Evolutionary conservation across 495 filamentous ascomycete genomes (phyloP).

Genomic region (Penicillium atrosanguineum): DNA sequence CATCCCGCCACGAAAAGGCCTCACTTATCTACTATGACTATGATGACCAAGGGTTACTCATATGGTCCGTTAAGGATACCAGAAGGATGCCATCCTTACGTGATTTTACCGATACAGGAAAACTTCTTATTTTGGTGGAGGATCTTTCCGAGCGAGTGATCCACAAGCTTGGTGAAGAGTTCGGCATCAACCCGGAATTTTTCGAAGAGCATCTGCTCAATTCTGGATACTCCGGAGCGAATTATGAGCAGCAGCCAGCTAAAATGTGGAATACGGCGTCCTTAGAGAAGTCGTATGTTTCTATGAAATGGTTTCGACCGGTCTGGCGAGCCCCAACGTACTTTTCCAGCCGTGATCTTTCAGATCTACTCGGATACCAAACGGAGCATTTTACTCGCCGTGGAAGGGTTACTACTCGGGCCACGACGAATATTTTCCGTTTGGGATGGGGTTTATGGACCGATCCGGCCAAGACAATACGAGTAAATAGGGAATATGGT

Average conservation of each 20-base stretch:
- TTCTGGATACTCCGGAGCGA: slow-evolving; percentile 6
- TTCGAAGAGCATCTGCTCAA: slow-evolving; percentile 18
- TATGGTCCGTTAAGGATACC: background rate
- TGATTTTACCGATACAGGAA: background rate
- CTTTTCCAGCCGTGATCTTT: slow-evolving; percentile 4
- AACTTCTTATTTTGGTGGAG: slow-evolving; percentile 12
- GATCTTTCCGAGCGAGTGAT: slow-evolving; percentile 12
- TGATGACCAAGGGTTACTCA: background rate
- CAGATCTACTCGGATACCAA: slow-evolving; percentile 1
- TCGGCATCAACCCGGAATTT: slow-evolving; percentile 15
- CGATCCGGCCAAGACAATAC: slow-evolving; percentile 2
- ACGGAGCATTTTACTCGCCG: slow-evolving; percentile 2
- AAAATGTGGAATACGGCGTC: slow-evolving; percentile 8
- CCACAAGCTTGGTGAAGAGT: slow-evolving; percentile 4
- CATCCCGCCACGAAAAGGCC: slow-evolving; percentile 1
- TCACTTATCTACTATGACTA: slow-evolving; percentile 12
- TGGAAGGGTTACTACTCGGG: background rate
- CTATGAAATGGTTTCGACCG: slow-evolving; percentile 12
- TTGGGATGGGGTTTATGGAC: slow-evolving; percentile 9
- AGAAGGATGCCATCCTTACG: background rate
- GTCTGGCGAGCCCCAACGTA: slow-evolving; percentile 11
- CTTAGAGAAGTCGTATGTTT: slow-evolving; percentile 9
- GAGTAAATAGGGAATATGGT: slow-evolving; percentile 6
- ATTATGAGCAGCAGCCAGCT: slow-evolving; percentile 5
- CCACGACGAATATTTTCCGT: slow-evolving; percentile 12